phyloP scores from a whole-genome alignment of 345 rosid species.

The Sisymbrium altissimum region DNA sequence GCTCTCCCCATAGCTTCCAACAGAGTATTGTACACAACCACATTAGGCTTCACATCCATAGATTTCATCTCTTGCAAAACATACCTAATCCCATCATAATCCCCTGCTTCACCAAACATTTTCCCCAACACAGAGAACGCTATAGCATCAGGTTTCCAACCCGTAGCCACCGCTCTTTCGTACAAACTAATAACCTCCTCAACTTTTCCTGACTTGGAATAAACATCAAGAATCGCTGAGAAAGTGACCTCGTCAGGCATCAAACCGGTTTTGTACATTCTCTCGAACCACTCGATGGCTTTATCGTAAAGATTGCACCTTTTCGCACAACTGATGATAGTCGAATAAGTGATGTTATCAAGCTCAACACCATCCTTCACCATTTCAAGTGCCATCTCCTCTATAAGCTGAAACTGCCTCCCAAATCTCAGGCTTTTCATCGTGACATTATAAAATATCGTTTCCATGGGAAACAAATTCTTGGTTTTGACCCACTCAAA shows the following conservation, averaged over 20 bases:
- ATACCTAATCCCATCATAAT: slow-evolving; percentile 90
- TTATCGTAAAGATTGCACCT: slow-evolving; percentile 64
- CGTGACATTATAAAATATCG: slow-evolving; percentile 69
- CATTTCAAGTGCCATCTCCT: slow-evolving; percentile 83
- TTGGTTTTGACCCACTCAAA: slow-evolving; percentile 67
- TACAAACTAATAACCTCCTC: slow-evolving; percentile 86
- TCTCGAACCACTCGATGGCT: slow-evolving; percentile 92
- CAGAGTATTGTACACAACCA: slow-evolving; percentile 79
- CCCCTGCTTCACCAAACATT: slow-evolving; percentile 92
- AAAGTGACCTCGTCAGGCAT: slow-evolving; percentile 98
- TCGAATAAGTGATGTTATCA: slow-evolving; percentile 92
- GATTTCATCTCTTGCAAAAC: slow-evolving; percentile 83
- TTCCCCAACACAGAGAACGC: slow-evolving; percentile 78
- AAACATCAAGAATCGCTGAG: slow-evolving; percentile 78
- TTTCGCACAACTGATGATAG: slow-evolving; percentile 86
- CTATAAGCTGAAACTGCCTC: slow-evolving; percentile 77
- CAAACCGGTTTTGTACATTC: slow-evolving; percentile 83
- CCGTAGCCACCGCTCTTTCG: slow-evolving; percentile 88
- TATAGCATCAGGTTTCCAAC: slow-evolving; percentile 84
- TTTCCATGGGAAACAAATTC: slow-evolving; percentile 75
- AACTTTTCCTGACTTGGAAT: slow-evolving; percentile 73
- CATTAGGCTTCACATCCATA: slow-evolving; percentile 72
- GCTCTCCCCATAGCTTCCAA: slow-evolving; percentile 90
- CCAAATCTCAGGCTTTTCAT: slow-evolving; percentile 90
- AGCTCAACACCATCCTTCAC: slow-evolving; percentile 63